These are phyloP conservation scores for Glycyrrhiza uralensis DNA, from an alignment of 306 rosid genomes.

Conservation along the genomic window DNA sequence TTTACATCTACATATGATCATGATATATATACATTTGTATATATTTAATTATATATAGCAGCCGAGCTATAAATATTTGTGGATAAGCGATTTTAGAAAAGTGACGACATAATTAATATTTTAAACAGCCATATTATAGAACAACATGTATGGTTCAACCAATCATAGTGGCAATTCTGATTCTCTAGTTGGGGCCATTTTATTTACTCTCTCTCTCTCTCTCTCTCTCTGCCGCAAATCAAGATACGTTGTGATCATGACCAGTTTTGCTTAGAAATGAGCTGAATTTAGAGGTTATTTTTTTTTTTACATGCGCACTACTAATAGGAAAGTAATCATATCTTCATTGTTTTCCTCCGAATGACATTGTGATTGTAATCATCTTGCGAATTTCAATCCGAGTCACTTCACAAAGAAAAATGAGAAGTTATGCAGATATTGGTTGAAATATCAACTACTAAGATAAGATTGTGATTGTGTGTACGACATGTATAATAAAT, in stretches of 20 bases:
- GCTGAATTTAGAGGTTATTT: background rate
- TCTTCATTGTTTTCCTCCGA: background rate
- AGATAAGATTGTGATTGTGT: too few species aligned
- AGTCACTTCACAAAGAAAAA: too few species aligned
- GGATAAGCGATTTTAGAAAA: background rate
- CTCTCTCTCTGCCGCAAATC: background rate
- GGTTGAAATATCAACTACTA: too few species aligned
- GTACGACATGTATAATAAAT: too few species aligned
- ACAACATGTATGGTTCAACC: background rate
- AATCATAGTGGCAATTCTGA: background rate
- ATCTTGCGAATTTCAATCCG: too few species aligned
- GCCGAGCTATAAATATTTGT: background rate
- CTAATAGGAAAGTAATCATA: background rate
- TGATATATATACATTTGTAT: background rate
- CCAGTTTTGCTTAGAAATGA: background rate
- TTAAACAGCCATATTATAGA: background rate
- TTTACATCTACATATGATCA: background rate
- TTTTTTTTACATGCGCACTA: background rate
- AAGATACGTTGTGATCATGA: too few species aligned
- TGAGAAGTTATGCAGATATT: too few species aligned
- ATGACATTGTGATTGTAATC: background rate
- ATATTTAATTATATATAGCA: background rate
- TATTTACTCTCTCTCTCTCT: background rate
- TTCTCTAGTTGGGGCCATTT: background rate
- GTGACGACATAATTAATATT: background rate